A percentile compares a stretch with the other conserved stretches of the same genome.
These are phyloP conservation scores for Cylindricascospora bacillispora DNA, from an alignment of 1,139 yeast species.

Conservation along the genomic window DNA sequence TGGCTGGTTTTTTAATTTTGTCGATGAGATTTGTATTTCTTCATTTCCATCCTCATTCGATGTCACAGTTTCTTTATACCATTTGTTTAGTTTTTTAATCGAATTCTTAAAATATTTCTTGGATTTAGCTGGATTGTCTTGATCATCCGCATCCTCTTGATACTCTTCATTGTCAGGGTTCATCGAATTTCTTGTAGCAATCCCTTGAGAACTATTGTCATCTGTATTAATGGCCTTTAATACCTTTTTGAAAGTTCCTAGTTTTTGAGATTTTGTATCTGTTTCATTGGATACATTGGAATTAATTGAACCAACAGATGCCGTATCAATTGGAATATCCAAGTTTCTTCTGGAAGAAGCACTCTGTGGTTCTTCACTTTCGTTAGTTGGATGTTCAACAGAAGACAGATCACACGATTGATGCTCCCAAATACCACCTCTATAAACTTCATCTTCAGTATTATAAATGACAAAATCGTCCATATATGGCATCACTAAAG, in stretches of 20 bases:
- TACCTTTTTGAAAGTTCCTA: neutral
- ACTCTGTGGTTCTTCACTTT: neutral
- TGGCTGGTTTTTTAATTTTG: slow-evolving; percentile 1
- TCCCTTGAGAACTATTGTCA: neutral
- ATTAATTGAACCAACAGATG: slow-evolving; percentile 1
- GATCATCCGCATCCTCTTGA: slow-evolving; percentile 10
- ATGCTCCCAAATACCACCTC: slow-evolving; percentile 94
- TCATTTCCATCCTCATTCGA: slow-evolving; percentile 6
- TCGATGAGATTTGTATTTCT: slow-evolving; percentile 1
- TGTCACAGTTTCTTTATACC: slow-evolving; percentile 46
- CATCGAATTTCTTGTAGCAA: neutral
- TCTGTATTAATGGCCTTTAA: neutral
- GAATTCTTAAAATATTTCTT: slow-evolving; percentile 32
- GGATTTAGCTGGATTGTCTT: slow-evolving; percentile 22
- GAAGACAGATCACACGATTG: too few species aligned
- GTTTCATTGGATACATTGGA: neutral
- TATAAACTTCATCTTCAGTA: slow-evolving; percentile 52
- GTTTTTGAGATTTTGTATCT: neutral
- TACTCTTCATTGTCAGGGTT: slow-evolving; percentile 2
- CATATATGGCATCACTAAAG: slow-evolving; percentile 75
- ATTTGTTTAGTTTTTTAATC: slow-evolving; percentile 50
- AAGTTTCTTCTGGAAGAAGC: neutral
- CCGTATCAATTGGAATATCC: neutral
- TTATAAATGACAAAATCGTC: slow-evolving; percentile 71
- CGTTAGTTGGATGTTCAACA: neutral